Percentiles rank a stretch among this genome's conserved stretches.
Conservation (phyloP, 192 early-diverging fungal species). For the Ambispora gerdemannii region DNA sequence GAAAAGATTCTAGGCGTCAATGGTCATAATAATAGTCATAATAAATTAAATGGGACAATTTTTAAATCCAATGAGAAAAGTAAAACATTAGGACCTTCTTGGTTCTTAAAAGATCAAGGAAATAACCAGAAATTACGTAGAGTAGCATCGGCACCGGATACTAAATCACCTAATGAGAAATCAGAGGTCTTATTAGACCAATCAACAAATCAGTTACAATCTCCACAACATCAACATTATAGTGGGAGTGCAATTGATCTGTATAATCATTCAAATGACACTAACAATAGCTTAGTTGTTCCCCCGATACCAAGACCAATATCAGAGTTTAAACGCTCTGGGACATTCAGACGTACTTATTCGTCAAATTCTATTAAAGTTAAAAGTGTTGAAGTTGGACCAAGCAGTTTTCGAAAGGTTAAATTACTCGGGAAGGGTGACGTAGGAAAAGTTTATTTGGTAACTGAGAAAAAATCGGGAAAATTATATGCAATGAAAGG, state of each 20-base stretch:
- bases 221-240: slow-evolving; percentile 5
- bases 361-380: slow-evolving; percentile 81
- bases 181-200: background rate
- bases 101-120: slow-evolving; percentile 8
- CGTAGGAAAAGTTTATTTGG: slow-evolving; percentile 95
- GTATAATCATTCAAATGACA: slow-evolving; percentile 17
- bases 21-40: slow-evolving; percentile 12
- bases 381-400: slow-evolving; percentile 77
- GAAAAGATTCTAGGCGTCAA: slow-evolving; percentile 21
- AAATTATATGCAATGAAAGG: slow-evolving; percentile 97
- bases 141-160: slow-evolving; percentile 51
- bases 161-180: slow-evolving; percentile 38
- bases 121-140: slow-evolving; percentile 33
- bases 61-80: slow-evolving; percentile 6
- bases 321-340: slow-evolving; percentile 34
- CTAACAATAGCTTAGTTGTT: slow-evolving; percentile 30
- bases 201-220: background rate
- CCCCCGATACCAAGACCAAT: slow-evolving; percentile 33
- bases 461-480: slow-evolving; percentile 74
- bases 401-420: slow-evolving; percentile 85
- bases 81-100: slow-evolving; percentile 18
- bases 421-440: slow-evolving; percentile 94
- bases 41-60: too few relatives aligned
- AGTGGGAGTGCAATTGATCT: slow-evolving; percentile 16
- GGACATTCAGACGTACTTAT: slow-evolving; percentile 70